Evolutionary conservation across 1,139 yeast genomes (phyloP), one percentile per base, ranked within the genome.

Genomic region (Hanseniaspora uvarum): DNA sequence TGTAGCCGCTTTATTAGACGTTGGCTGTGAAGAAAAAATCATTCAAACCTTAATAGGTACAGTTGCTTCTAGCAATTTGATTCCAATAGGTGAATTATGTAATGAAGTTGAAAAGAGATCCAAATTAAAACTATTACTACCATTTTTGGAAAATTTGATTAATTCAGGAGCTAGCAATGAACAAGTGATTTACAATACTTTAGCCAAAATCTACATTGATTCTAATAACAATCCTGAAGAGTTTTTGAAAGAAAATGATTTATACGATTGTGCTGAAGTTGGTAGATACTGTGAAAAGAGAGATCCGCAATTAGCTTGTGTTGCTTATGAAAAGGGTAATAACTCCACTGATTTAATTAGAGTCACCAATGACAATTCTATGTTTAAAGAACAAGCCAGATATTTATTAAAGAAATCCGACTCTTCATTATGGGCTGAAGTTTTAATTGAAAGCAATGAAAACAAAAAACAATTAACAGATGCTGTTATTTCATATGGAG

Each of bases 261-360:
- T 79, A 65, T 92, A 94, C 72, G 94, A 92, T 70, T 85, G 98
- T 26, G 75, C 86, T 62, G 86, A 85, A 62, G 96, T 92, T 62
- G 99, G 98, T 76, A 88, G 83, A 68, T 92, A 92, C 75, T 94
- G 99, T 78, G 99, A 94, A 71, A 92, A 87, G 80, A 84, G 98
- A 70, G 99, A 92, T 66, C 99, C 99, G 58, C 92, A 87, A 72
- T 76, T 92, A 68, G 99, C 98, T 19, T 92, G 87, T 70, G 92
- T 92, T 71, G 94, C 96, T 55, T 92, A 92, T 70, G 94, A 94
- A 59, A 89, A 88, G 72, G 99, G 99, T 67, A 76, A 78, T 56
- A 89, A 92, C 64, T 96, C 92, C 68, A 83, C 76, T 58, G 98
- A 92, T 69, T 79, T 92, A 65, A 80, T 92, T 64, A 76, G 80